A percentile compares a stretch with the other conserved stretches of the same genome.
phyloP scores from a whole-genome alignment of 345 rosid genomes.

The Clausena lansium region DNA sequence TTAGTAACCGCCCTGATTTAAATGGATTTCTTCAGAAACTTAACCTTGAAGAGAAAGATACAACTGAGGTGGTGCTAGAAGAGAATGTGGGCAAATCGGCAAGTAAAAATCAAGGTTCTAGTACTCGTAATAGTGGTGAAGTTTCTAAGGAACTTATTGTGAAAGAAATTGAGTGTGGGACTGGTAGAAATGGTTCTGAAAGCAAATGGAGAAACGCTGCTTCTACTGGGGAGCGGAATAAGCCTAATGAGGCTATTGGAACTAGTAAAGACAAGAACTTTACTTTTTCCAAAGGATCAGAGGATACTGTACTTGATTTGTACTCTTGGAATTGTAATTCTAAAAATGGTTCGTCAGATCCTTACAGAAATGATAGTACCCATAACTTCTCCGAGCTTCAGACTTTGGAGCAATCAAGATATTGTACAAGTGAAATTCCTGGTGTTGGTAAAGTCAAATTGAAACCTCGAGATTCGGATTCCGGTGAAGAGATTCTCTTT shows the following conservation, averaged over 20 bases:
- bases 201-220: slow-evolving; percentile 53
- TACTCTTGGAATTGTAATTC: slow-evolving; percentile 53
- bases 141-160: slow-evolving; percentile 78
- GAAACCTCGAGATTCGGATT: slow-evolving; percentile 24
- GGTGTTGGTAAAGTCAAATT: slow-evolving; percentile 41
- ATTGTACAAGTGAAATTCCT: slow-evolving; percentile 24
- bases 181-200: slow-evolving; percentile 59
- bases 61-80: slow-evolving; percentile 35
- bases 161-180: slow-evolving; percentile 81
- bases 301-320: slow-evolving; percentile 50
- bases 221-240: slow-evolving; percentile 43
- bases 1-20: slow-evolving; percentile 60
- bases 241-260: slow-evolving; percentile 35
- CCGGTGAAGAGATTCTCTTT: slow-evolving; percentile 53
- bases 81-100: slow-evolving; percentile 33
- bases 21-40: slow-evolving; percentile 72
- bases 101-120: slow-evolving; percentile 30
- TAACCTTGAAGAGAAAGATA: slow-evolving; percentile 49
- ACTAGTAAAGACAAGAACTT: slow-evolving; percentile 42
- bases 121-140: slow-evolving; percentile 46
- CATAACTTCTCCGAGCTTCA: slow-evolving; percentile 34
- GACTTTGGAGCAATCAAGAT: slow-evolving; percentile 40
- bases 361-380: slow-evolving; percentile 36
- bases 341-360: slow-evolving; percentile 42
- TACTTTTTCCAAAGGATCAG: slow-evolving; percentile 51